Evolutionary conservation across 768 basidiomycete genomes (phyloP).

Genomic region (Suillus placidus): DNA sequence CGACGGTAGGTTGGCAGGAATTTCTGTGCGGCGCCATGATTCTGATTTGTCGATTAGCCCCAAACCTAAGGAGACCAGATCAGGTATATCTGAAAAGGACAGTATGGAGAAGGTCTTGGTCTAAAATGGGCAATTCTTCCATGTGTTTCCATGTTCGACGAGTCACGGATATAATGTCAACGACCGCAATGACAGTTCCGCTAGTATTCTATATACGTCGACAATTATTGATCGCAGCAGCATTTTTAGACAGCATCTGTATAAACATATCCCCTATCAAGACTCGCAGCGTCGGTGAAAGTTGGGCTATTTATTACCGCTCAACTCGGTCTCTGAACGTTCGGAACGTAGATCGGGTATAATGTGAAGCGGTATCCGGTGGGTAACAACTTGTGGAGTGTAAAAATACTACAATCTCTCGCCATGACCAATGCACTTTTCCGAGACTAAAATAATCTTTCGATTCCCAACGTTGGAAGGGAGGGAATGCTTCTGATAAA

Average conservation of each 20-base stretch:
- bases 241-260: neutral
- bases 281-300: neutral
- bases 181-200: neutral
- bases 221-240: neutral
- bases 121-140: neutral
- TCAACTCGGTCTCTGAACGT: neutral
- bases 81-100: neutral
- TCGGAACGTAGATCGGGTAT: neutral
- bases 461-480: neutral
- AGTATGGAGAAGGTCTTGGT: neutral
- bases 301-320: neutral
- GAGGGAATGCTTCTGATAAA: neutral
- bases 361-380: neutral
- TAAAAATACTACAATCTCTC: neutral
- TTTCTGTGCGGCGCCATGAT: neutral
- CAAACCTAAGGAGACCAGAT: neutral
- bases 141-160: neutral
- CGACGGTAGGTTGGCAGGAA: constrained; percentile 30
- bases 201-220: neutral
- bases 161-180: neutral
- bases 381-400: neutral
- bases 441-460: neutral
- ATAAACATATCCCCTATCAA: neutral
- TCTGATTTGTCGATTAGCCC: constrained; percentile 1
- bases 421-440: neutral